These are phyloP conservation scores for Fraxinus anomala DNA, from an alignment of 257 asterid genomes.

Conservation along the genomic window DNA sequence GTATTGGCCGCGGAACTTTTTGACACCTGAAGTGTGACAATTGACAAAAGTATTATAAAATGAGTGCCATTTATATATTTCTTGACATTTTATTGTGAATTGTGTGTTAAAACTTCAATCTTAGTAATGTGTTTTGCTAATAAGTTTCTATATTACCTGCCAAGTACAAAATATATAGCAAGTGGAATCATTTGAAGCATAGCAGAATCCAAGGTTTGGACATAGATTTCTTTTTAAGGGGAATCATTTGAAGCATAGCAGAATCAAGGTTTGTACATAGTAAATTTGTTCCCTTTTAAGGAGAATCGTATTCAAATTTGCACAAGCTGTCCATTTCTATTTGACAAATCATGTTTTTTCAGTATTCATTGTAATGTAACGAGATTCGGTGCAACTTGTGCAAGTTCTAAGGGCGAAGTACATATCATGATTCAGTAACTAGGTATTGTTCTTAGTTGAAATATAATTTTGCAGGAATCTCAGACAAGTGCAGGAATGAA, in stretches of 20 bases:
- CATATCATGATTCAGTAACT: conserved; percentile 8
- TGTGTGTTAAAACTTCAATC: not conserved
- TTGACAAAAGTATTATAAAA: not conserved
- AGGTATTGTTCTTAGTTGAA: conserved; percentile 7
- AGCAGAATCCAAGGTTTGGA: not conserved
- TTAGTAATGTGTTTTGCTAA: not conserved
- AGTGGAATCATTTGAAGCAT: conserved; percentile 3
- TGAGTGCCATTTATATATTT: not conserved
- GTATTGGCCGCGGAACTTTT: not conserved
- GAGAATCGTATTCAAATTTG: no score
- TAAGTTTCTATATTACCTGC: not conserved
- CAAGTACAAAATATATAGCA: not conserved
- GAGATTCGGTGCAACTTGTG: not conserved
- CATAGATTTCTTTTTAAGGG: not conserved
- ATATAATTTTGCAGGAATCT: conserved; percentile 51
- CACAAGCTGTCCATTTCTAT: not conserved
- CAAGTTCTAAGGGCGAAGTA: conserved; percentile 1
- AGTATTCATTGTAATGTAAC: not conserved
- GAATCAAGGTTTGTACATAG: no score
- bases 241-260: not conserved
- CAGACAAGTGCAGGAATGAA: conserved; percentile 53
- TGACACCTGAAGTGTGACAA: not conserved
- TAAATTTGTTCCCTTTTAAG: no score
- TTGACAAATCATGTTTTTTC: not conserved
- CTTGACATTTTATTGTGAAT: not conserved